These are phyloP conservation scores for Globisporangium cylindrosporum DNA, from an alignment of 352 stramenopile species.

Conservation along the genomic window DNA sequence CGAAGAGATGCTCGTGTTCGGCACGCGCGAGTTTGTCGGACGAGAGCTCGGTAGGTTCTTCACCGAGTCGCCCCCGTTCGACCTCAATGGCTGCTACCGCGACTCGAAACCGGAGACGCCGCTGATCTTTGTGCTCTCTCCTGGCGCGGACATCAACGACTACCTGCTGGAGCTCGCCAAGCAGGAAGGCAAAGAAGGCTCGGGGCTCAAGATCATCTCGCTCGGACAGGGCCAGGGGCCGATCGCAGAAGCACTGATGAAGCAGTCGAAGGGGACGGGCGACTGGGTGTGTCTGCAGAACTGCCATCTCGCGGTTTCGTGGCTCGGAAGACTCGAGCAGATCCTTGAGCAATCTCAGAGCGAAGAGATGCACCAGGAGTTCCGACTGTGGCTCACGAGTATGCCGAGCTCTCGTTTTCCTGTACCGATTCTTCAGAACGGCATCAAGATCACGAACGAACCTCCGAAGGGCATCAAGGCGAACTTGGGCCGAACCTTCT, in stretches of 20 bases:
- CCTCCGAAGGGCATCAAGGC: slow-evolving; percentile 90
- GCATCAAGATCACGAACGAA: slow-evolving; percentile 96
- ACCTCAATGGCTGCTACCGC: slow-evolving; percentile 89
- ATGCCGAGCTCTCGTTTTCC: slow-evolving; percentile 91
- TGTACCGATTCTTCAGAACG: slow-evolving; percentile 93
- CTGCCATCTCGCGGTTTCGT: slow-evolving; percentile 91
- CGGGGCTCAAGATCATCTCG: slow-evolving; percentile 91
- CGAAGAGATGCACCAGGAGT: slow-evolving; percentile 82
- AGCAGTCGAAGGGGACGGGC: slow-evolving; percentile 84
- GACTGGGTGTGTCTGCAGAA: slow-evolving; percentile 96
- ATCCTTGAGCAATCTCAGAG: slow-evolving; percentile 77
- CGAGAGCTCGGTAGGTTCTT: slow-evolving; percentile 81
- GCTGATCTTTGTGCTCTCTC: slow-evolving; percentile 93
- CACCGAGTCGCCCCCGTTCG: slow-evolving; percentile 90
- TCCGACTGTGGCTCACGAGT: slow-evolving; percentile 93
- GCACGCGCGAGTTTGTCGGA: slow-evolving; percentile 82
- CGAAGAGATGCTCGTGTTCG: slow-evolving; percentile 90
- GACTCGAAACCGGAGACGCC: slow-evolving; percentile 91
- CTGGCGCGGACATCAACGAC: slow-evolving; percentile 92
- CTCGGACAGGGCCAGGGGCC: slow-evolving; percentile 92
- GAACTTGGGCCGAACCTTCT: slow-evolving; percentile 91
- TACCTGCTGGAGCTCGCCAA: slow-evolving; percentile 91
- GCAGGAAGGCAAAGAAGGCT: slow-evolving; percentile 86
- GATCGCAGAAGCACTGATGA: slow-evolving; percentile 90
- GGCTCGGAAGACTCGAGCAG: slow-evolving; percentile 87